These are phyloP conservation scores for Panellus pusillus DNA, from an alignment of 768 basidiomycete genomes.

Conservation along the genomic window DNA sequence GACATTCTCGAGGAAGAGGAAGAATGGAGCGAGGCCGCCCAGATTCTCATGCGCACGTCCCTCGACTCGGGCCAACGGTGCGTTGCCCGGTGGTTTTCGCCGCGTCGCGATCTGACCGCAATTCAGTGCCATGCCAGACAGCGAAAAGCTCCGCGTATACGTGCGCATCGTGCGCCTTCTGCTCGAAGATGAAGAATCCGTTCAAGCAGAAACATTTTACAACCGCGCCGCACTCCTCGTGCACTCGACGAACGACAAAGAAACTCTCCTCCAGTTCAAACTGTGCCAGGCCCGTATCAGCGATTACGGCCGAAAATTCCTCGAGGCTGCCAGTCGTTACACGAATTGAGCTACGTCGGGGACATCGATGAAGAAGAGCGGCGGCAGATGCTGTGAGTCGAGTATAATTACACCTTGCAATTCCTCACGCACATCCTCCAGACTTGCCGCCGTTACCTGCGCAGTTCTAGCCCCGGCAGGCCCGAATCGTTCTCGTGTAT, in stretches of 20 bases:
- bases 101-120: constrained; percentile 12
- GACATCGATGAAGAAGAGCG: constrained; percentile 95
- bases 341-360: constrained; percentile 88
- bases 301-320: constrained; percentile 88
- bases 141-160: constrained; percentile 87
- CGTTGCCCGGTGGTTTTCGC: constrained; percentile 19
- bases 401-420: not conserved
- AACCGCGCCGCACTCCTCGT: constrained; percentile 92
- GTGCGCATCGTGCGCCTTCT: constrained; percentile 92
- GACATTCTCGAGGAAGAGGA: constrained; percentile 87
- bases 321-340: constrained; percentile 94
- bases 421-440: constrained; percentile 31
- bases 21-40: constrained; percentile 92
- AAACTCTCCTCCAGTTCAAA: constrained; percentile 82
- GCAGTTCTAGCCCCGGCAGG: constrained; percentile 97
- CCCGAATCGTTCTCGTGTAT: constrained; percentile 89
- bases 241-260: constrained; percentile 75
- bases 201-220: constrained; percentile 97
- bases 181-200: constrained; percentile 94
- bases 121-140: constrained; percentile 64
- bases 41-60: constrained; percentile 89
- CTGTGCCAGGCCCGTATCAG: constrained; percentile 93
- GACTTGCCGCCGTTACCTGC: constrained; percentile 90
- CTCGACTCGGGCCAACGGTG: constrained; percentile 88
- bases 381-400: constrained; percentile 79